Base-by-base conservation (phyloP, 2,329 filamentous ascomycete species). In the Cercospora beticola region DNA sequence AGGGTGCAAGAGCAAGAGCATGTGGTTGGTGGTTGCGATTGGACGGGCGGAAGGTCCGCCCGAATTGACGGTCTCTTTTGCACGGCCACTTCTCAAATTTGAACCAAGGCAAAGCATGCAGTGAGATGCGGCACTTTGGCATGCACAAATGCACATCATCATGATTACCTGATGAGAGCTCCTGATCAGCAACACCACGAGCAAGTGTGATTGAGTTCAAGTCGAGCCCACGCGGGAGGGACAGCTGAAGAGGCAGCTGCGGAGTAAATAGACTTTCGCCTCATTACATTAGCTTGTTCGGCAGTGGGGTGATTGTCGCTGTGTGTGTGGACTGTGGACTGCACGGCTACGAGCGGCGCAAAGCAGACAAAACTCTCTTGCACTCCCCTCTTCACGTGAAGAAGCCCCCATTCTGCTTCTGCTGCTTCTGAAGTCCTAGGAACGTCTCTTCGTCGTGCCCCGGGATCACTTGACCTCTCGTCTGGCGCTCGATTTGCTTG, bases 361-460 rank as follows among this genome's bases (percentile, higher is more conserved):
- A 36, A 3, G 18, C 28, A 36, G 16, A 21, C 31, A 23, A 23
- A 33, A 33, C 28, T 36, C 56, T 36, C 56, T 4, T 21, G 16
- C 30, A 36, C 30, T 12, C 30, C 18, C 33, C 7, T 30, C 36
- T 58, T 73, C 68, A 73, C 59, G 52, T 73, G 64, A 70, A 73
- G 52, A 28, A 70, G 1, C 71, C 71, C n/a, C 68, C 71, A 30
- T 70, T 43, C 59, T 73, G 64, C 62, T 64, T 61, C 60, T 73
- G 69, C 57, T 67, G 52, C 18, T 52, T 33, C 33, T 69, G 71
- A 16, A 71, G 40, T 43, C 61, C 67, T 14, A 78, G 43, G 58
- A 79, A 78, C 0, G 74, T 78, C 60, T 71, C 74, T 66, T 79
- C 76, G 58, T 79, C 78, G 68, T 79, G 77, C 3, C 78, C 77